Percentiles rank a stretch among this genome's conserved stretches.
Evolutionary conservation across 208 protist species (phyloP).

Genomic region (Phytomonas sp.): DNA sequence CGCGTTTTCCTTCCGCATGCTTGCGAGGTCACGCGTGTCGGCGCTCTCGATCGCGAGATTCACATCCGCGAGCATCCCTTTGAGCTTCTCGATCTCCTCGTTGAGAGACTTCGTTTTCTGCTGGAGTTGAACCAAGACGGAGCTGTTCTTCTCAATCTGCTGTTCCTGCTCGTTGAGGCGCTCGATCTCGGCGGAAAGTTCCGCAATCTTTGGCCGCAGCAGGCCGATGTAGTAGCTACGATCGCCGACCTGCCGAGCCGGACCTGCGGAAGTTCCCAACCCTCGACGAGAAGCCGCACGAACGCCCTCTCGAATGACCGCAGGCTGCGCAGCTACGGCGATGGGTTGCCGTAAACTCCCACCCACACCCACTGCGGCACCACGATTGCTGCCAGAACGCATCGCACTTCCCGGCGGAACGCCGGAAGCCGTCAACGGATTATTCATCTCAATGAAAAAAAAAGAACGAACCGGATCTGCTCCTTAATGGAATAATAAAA

Average conservation of each 20-base stretch:
- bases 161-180: constrained; percentile 79
- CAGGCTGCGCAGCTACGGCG: constrained; percentile 47
- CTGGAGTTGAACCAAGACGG: constrained; percentile 64
- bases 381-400: constrained; percentile 47
- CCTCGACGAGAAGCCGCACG: constrained; percentile 63
- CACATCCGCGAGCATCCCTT: constrained; percentile 69
- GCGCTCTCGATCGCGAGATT: constrained; percentile 40
- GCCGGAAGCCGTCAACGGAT: not conserved
- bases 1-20: constrained; percentile 58
- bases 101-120: constrained; percentile 58
- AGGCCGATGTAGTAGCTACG: constrained; percentile 88
- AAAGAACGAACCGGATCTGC: too few species aligned
- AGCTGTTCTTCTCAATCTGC: constrained; percentile 71
- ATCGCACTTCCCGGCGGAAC: constrained; percentile 8
- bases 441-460: not conserved
- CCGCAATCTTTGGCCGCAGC: constrained; percentile 79
- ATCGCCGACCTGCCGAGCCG: constrained; percentile 82
- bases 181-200: constrained; percentile 84
- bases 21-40: constrained; percentile 47
- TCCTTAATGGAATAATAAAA: too few species aligned
- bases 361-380: constrained; percentile 65
- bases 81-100: constrained; percentile 72
- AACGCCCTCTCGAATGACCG: constrained; percentile 79
- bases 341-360: constrained; percentile 77
- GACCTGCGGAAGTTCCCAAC: constrained; percentile 55